Conservation (phyloP, 139 green algal genomes). For the Chlorella sp. region DNA sequence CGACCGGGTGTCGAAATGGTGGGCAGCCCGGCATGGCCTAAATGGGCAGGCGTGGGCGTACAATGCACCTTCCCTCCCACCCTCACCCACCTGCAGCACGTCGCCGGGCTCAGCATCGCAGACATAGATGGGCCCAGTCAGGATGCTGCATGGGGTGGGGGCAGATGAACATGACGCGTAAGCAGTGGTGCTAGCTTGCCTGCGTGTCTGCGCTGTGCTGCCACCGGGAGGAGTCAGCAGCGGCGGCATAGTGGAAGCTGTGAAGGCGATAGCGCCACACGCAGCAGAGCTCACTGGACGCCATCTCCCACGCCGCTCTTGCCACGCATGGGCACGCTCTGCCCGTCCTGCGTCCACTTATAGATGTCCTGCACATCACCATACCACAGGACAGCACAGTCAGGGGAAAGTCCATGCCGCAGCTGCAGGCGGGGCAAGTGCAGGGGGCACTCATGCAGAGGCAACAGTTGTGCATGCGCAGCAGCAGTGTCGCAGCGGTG, state of each 20-base stretch:
- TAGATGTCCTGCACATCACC: slow-evolving; percentile 63
- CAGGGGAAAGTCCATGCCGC: no score
- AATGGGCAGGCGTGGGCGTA: not conserved
- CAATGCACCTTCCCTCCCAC: not conserved
- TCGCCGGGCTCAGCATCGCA: slow-evolving; percentile 61
- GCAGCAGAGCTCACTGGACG: slow-evolving; percentile 30
- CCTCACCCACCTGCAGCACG: slow-evolving; percentile 52
- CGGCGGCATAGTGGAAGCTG: no score
- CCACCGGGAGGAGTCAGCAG: no score
- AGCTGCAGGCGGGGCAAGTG: no score
- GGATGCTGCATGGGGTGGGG: slow-evolving; percentile 40
- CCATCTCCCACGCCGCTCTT: slow-evolving; percentile 59
- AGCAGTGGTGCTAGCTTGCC: not conserved
- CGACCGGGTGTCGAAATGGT: not conserved
- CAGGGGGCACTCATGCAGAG: no score
- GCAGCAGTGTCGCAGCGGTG: no score
- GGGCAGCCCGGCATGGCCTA: not conserved
- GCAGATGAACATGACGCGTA: not conserved
- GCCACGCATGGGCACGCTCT: slow-evolving; percentile 46
- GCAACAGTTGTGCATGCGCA: no score
- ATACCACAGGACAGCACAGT: no score
- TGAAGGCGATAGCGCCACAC: not conserved
- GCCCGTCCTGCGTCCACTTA: slow-evolving; percentile 28
- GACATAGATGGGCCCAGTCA: slow-evolving; percentile 66
- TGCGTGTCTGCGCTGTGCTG: not conserved